Conservation (phyloP, 1,284 basidiomycete genomes). For the Bjerkandera adusta region DNA sequence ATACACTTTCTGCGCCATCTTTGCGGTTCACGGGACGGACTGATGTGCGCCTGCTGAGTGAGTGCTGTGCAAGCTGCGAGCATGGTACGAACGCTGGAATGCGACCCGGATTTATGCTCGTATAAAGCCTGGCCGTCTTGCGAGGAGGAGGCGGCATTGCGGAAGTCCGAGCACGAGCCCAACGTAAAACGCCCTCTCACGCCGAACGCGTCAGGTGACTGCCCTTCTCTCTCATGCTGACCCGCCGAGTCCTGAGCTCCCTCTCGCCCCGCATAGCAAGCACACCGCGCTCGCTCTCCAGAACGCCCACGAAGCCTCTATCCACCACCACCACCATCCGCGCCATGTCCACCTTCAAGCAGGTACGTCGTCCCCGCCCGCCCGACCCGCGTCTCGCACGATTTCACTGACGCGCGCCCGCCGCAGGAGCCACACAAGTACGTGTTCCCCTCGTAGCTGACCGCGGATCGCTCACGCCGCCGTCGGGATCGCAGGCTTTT, state of each 20-base stretch:
- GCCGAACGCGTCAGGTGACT: constrained; percentile 15
- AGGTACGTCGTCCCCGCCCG: constrained; percentile 20
- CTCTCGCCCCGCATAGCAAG: background rate
- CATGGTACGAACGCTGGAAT: too few relatives aligned
- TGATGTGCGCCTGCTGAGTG: too few relatives aligned
- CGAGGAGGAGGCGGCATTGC: constrained; percentile 1
- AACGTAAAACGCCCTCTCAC: constrained; percentile 2
- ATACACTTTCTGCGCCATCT: background rate
- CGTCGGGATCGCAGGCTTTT: constrained; percentile 45
- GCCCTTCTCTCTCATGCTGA: constrained; percentile 1
- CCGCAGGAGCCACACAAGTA: constrained; percentile 64
- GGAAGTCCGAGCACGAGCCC: constrained; percentile 6
- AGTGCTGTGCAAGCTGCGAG: too few relatives aligned
- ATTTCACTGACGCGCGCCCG: constrained; percentile 8
- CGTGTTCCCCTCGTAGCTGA: constrained; percentile 27
- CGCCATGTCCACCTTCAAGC: constrained; percentile 32
- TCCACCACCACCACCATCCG: constrained; percentile 1
- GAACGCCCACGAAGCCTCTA: constrained; percentile 8
- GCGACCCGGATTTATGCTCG: too few relatives aligned
- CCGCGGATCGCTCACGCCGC: constrained; percentile 14
- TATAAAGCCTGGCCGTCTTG: too few relatives aligned
- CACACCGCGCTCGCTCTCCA: constrained; percentile 1
- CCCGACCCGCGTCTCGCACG: background rate
- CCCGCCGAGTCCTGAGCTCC: background rate
- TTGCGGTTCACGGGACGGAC: too few relatives aligned